Evolutionary conservation across 225 moss, liverwort and hornwort species (phyloP), one percentile per base, ranked within the genome.

Genomic region (Polytrichum formosum): DNA sequence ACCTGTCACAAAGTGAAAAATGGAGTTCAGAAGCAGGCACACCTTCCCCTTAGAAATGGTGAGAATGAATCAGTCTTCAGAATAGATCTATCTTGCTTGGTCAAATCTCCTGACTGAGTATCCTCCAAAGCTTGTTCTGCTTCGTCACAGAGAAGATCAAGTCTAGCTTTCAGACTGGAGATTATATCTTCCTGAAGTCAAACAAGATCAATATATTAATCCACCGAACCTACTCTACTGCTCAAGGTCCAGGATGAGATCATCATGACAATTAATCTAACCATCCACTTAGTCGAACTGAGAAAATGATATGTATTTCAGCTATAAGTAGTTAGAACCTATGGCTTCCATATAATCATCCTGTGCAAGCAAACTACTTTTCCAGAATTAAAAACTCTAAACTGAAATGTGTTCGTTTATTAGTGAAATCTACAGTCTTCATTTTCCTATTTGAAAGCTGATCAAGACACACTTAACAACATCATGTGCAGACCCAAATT

Each of bases 121-220:
- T 89, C 90, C 72, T 83, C 84, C 55, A 74, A 78, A 62, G 82
- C 85, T 69, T 88, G 89, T 75, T 92, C 98, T 71, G 87, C 88
- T 71, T 92, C 98, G 37, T 98, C 98, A 72, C 82, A 81, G 28
- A 98, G 92, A 55, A 98, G 88, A 71, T 91, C 90, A 55, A 98
- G 84, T 66, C 98, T 88, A 67, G 94, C 74, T 76, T 75, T 87
- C 79, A 98, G 81, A 85, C 91, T 98, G 56, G 85, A 82, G 27
- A 92, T 77, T 9, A 98, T 75, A 60, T 98, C 98, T 21, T 85
- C 87, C 94, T 98, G 85, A 56, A 83, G 46, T 58, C 59, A 65
- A 35, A 63, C 21, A 26, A 9, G 19, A 54, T 21, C 62, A 8
- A 55, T 22, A 7, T 5, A 55, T 58, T 22, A 78, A 29, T 31